Conservation (phyloP, 192 early-diverging fungal species). For the Coemansia interrupta region DNA sequence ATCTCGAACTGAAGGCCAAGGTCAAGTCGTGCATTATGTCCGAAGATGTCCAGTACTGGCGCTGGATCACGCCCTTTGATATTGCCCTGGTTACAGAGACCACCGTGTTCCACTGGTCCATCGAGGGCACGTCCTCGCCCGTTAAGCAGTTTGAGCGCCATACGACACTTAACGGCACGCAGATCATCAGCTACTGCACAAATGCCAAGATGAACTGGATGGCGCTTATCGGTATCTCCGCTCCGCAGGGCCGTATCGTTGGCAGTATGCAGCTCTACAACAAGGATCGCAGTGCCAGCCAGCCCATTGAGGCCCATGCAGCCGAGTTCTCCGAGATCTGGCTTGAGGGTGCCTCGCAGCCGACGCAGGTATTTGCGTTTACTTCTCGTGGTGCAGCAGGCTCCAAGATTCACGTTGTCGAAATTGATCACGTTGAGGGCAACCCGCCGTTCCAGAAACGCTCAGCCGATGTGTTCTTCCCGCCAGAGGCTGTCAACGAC, state of each 20-base stretch:
- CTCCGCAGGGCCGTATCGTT: slow-evolving; percentile 82
- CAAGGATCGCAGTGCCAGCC: slow-evolving; percentile 86
- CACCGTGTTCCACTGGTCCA: slow-evolving; percentile 94
- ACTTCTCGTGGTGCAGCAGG: slow-evolving; percentile 74
- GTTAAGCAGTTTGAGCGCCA: slow-evolving; percentile 93
- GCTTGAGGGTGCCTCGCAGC: slow-evolving; percentile 68
- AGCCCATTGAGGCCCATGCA: slow-evolving; percentile 95
- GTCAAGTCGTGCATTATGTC: slow-evolving; percentile 88
- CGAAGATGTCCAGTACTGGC: slow-evolving; percentile 91
- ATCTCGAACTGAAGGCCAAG: slow-evolving; percentile 93
- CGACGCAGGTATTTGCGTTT: slow-evolving; percentile 92
- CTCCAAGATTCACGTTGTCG: slow-evolving; percentile 93
- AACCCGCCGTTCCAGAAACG: slow-evolving; percentile 87
- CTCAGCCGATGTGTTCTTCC: slow-evolving; percentile 92
- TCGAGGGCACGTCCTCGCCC: slow-evolving; percentile 84
- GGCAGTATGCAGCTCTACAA: slow-evolving; percentile 97
- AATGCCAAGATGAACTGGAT: slow-evolving; percentile 93
- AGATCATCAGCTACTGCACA: slow-evolving; percentile 95
- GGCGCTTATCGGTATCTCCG: slow-evolving; percentile 90
- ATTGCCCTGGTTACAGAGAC: slow-evolving; percentile 86
- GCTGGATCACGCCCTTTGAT: slow-evolving; percentile 84
- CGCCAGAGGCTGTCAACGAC: slow-evolving; percentile 89
- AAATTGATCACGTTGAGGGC: slow-evolving; percentile 92
- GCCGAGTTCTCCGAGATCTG: slow-evolving; percentile 90
- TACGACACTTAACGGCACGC: slow-evolving; percentile 71